Conservation (phyloP, 2,329 filamentous ascomycete species). For the Penicillium sp. region DNA sequence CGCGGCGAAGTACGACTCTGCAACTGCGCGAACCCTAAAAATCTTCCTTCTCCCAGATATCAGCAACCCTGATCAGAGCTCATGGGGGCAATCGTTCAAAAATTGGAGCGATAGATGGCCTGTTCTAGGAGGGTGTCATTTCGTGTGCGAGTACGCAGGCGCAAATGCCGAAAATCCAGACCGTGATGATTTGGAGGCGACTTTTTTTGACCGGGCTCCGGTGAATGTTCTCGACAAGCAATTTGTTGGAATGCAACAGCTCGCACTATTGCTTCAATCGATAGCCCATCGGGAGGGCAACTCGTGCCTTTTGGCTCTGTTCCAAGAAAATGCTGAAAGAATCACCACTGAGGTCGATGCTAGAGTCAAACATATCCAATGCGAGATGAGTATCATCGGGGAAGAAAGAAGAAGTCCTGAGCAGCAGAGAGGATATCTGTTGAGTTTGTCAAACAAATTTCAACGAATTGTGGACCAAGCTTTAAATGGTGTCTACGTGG, state of each 20-base stretch:
- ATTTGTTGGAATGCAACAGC: not conserved
- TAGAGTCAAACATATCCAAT: too few relatives aligned
- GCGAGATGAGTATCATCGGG: not conserved
- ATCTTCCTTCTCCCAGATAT: too few relatives aligned
- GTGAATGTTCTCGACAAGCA: not conserved
- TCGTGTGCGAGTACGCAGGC: too few relatives aligned
- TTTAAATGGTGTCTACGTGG: not conserved
- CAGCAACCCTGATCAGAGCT: too few relatives aligned
- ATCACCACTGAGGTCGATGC: not conserved
- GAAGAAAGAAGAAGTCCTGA: not conserved
- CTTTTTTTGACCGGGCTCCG: not conserved
- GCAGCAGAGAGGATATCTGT: not conserved
- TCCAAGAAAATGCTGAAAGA: not conserved
- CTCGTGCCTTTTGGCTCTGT: not conserved
- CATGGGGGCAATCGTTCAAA: too few relatives aligned
- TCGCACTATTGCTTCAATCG: not conserved
- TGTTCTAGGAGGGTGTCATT: too few relatives aligned
- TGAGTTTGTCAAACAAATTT: not conserved
- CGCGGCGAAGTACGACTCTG: too few relatives aligned
- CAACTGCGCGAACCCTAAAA: too few relatives aligned
- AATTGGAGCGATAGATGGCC: too few relatives aligned
- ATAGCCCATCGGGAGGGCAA: not conserved
- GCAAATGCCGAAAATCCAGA: not conserved
- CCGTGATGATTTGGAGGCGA: not conserved
- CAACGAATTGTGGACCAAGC: not conserved